Evolutionary conservation across 2,329 filamentous ascomycete genomes (phyloP), one percentile per base, ranked within the genome.

Genomic region (Stachybotrys chlorohalonatus): DNA sequence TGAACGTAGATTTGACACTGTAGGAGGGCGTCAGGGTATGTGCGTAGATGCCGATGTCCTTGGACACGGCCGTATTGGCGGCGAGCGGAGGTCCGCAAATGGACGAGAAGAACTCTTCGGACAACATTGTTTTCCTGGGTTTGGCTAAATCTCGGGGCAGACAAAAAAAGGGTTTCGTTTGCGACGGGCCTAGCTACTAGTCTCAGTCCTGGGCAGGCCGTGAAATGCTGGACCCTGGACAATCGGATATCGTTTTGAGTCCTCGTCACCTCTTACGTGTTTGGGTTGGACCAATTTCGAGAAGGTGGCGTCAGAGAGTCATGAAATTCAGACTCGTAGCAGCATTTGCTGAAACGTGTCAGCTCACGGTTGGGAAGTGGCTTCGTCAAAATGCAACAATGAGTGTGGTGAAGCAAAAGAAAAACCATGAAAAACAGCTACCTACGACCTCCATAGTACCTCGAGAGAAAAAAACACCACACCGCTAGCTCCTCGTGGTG

Each of bases 11-110:
- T 64, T 87, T 86, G 66, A 91, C 82, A n/a, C 83, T 80, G 59
- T 86, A 82, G 53, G 86, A 80, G 47, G 92, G 92, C 63, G 90
- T 87, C 63, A 91, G 81, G 59, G 90, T 85, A 70, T 96, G 89
- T 54, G 89, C 72, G 73, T 95, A 94, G 66, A 97, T 90, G 63
- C 89, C 90, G 52, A 90, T 86, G 73, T 96, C 91, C 71, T 93
- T 85, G 55, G 81, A 77, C 53, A 85, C 75, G 59, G 82, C 78
- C 2, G 83, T 85, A 66, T 84, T 85, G 63, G 83, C 79, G 57
- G 80, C 72, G 55, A 84, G 69, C 5, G 78, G 81, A 49, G 79
- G 76, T 30, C 82, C 83, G 54, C 75, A 76, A 57, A 84, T 75
- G 52, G 82, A 74, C 42, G 81, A 79, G 59, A 85, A 75, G 65